phyloP scores from a whole-genome alignment of 805 yeast genomes.

The Schwanniomyces vanrijiae region DNA sequence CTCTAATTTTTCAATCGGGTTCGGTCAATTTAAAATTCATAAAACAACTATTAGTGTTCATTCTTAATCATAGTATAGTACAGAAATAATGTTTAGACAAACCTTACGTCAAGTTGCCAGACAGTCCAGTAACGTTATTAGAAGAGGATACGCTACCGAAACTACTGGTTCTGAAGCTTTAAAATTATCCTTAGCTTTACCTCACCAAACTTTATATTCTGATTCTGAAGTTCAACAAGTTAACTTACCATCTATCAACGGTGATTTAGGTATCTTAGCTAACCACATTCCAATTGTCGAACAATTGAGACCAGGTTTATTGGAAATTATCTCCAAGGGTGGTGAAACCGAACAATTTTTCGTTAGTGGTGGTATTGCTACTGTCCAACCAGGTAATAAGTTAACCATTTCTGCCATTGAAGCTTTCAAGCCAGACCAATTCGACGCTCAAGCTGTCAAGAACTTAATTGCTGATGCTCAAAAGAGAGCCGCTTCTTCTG shows the following conservation, averaged over 20 bases:
- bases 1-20: slow-evolving; percentile 9
- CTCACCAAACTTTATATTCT: slow-evolving; percentile 71
- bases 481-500: slow-evolving; percentile 82
- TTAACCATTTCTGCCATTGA: slow-evolving; percentile 91
- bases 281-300: slow-evolving; percentile 97
- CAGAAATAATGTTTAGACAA: slow-evolving; percentile 56
- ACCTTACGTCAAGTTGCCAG: slow-evolving; percentile 60
- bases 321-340: slow-evolving; percentile 82
- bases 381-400: slow-evolving; percentile 92
- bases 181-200: slow-evolving; percentile 87
- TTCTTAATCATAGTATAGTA: not conserved
- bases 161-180: slow-evolving; percentile 60
- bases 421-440: slow-evolving; percentile 88
- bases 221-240: slow-evolving; percentile 68
- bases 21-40: slow-evolving; percentile 7
- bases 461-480: slow-evolving; percentile 87
- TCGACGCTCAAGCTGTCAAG: slow-evolving; percentile 78
- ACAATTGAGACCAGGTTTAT: slow-evolving; percentile 93
- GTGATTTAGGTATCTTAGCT: slow-evolving; percentile 95
- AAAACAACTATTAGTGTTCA: not conserved
- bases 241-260: slow-evolving; percentile 92
- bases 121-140: slow-evolving; percentile 55
- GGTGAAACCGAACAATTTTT: slow-evolving; percentile 77
- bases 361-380: slow-evolving; percentile 94
- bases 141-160: slow-evolving; percentile 91